phyloP scores from a whole-genome alignment of 768 basidiomycete species.

The Agaricus sinodeliciosus region DNA sequence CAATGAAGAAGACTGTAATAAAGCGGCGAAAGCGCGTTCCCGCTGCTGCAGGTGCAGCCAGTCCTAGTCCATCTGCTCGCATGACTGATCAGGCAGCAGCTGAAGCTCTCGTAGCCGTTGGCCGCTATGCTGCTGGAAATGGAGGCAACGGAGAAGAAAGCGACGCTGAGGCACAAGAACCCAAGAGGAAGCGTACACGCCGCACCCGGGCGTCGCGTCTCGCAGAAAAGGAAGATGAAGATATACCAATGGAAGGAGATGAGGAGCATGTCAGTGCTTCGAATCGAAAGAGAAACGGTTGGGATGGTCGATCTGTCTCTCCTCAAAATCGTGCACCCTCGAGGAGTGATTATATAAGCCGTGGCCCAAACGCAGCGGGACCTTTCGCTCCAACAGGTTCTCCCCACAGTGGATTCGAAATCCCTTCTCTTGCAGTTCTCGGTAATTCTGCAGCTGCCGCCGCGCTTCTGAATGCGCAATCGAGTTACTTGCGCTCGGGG shows the following conservation, averaged over 20 bases:
- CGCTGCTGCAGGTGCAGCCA: conserved; percentile 57
- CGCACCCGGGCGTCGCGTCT: conserved; percentile 21
- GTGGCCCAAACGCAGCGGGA: conserved; percentile 4
- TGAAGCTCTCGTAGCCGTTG: conserved; percentile 81
- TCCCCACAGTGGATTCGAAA: conserved; percentile 43
- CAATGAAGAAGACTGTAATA: conserved; percentile 99
- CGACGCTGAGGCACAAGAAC: conserved; percentile 42
- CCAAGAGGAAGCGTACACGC: conserved; percentile 54
- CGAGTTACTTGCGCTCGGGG: conserved; percentile 58
- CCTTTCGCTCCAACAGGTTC: conserved; percentile 12
- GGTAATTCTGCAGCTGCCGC: conserved; percentile 22
- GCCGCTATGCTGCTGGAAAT: conserved; percentile 38
- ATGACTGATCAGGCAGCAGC: conserved; percentile 85
- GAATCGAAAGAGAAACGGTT: conserved; percentile 17
- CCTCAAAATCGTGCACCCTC: conserved; percentile 29
- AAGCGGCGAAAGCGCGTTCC: conserved; percentile 97
- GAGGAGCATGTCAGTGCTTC: conserved; percentile 17
- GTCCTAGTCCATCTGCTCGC: conserved; percentile 23
- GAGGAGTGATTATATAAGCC: conserved; percentile 10
- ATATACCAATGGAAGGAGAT: conserved; percentile 44
- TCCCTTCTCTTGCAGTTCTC: conserved; percentile 50
- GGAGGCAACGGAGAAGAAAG: conserved; percentile 30
- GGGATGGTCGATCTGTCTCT: conserved; percentile 24
- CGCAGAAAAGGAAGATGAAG: conserved; percentile 32
- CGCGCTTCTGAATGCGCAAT: conserved; percentile 32